Percentiles rank a stretch among this genome's conserved stretches.
Conservation (phyloP, 805 yeast genomes). For the Ogataea paradorogensis region DNA sequence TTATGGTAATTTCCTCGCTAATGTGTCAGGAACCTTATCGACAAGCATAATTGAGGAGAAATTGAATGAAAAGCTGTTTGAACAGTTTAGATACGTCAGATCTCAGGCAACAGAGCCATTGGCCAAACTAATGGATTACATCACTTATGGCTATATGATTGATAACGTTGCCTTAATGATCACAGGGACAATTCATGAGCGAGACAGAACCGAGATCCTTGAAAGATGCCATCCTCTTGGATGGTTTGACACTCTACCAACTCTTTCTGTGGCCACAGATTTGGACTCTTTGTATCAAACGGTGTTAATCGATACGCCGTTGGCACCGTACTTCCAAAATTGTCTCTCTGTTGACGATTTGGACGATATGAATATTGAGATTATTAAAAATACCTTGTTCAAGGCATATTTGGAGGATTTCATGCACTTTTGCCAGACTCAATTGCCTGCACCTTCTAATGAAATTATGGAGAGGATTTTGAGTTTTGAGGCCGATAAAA, state of each 20-base stretch:
- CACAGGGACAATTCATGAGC: slow-evolving; percentile 93
- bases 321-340: slow-evolving; percentile 93
- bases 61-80: slow-evolving; percentile 69
- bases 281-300: slow-evolving; percentile 89
- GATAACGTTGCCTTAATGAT: slow-evolving; percentile 95
- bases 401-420: slow-evolving; percentile 93
- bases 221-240: slow-evolving; percentile 95
- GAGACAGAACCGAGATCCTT: slow-evolving; percentile 85
- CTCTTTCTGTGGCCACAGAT: slow-evolving; percentile 91
- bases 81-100: slow-evolving; percentile 81
- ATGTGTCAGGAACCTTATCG: slow-evolving; percentile 77
- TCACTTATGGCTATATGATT: slow-evolving; percentile 96
- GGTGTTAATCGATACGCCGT: slow-evolving; percentile 92
- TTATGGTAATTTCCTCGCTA: slow-evolving; percentile 85
- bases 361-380: slow-evolving; percentile 94
- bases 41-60: slow-evolving; percentile 84
- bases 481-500: slow-evolving; percentile 91
- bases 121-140: slow-evolving; percentile 82
- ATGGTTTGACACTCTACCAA: slow-evolving; percentile 97
- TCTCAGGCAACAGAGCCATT: slow-evolving; percentile 81
- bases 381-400: slow-evolving; percentile 86
- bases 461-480: slow-evolving; percentile 78
- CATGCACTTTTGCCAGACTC: slow-evolving; percentile 54
- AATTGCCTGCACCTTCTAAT: slow-evolving; percentile 70
- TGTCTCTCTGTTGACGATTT: slow-evolving; percentile 84